Evolutionary conservation across 331 rosid genomes (phyloP), one percentile per base, ranked within the genome.

Genomic region (Arachis monticola): DNA sequence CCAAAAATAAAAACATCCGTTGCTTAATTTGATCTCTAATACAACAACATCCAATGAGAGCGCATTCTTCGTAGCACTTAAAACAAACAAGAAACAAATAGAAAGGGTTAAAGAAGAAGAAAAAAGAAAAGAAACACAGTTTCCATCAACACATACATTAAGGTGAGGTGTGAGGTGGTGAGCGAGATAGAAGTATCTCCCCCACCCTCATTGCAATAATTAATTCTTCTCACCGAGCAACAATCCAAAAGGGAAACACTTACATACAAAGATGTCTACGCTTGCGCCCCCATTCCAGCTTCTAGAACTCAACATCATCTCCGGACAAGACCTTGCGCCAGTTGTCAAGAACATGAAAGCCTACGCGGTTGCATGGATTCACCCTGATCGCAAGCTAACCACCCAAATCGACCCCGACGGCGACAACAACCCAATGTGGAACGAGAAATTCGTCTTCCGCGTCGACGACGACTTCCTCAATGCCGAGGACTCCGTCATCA

Each of bases 371-470:
- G 88, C 88, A 5, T 94, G 97, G 96, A 35, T 94, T 0, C 40
- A 85, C 12, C 95, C 93, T 0, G 71, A 89, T 1, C 86, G 91
- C 6, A 94, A 87, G 64, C 58, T 91, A 5, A 74, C 83, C 31
- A 88, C 97, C 0, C 87, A 89, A 5, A 71, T 81, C 1, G 96
- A 90, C 57, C 81, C 76, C 3, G 66, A 69, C 8, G 96, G 96
- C 40, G 81, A 84, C 42, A 75, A 81, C 46, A 80, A 76, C 64
- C 98, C 98, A 0, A 80, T 83, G 0, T 94, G 98, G 98, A 90
- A 91, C 73, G 96, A 94, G 79, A 94, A 90, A 67, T 88, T 94
- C 69, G 94, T 92, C 1, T 94, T 91, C 82, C 89, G 86, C 6
- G 81, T 94, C 12, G 88, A 86, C 27, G 82, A 88, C 0, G 82